These are phyloP conservation scores for Candida qinlingensis DNA, from an alignment of 805 yeast genomes.

Conservation along the genomic window DNA sequence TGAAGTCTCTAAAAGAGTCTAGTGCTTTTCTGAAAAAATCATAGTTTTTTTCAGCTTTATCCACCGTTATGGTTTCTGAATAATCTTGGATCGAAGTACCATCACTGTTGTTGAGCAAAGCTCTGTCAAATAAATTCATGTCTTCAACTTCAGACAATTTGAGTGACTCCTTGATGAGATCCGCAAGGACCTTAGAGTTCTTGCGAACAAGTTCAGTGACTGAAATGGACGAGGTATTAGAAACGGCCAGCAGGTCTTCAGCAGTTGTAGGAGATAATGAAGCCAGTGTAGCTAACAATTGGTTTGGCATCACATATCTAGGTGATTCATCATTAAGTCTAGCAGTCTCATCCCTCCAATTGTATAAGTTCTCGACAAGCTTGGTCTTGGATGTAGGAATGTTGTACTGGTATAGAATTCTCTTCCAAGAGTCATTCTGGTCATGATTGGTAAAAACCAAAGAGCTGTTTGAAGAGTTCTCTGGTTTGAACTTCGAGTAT, in stretches of 20 bases:
- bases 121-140: constrained; percentile 31
- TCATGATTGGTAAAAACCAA: constrained; percentile 46
- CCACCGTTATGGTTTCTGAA: constrained; percentile 6
- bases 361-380: constrained; percentile 54
- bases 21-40: constrained; percentile 1
- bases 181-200: constrained; percentile 52
- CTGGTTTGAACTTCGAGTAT: constrained; percentile 59
- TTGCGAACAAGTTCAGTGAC: constrained; percentile 53
- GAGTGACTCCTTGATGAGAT: constrained; percentile 38
- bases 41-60: constrained; percentile 11
- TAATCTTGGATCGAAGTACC: neutral
- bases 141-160: constrained; percentile 30
- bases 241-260: constrained; percentile 45
- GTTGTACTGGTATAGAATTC: constrained; percentile 58
- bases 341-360: constrained; percentile 83
- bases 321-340: constrained; percentile 78
- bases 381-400: constrained; percentile 49
- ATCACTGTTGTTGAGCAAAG: neutral
- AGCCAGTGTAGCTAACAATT: constrained; percentile 58
- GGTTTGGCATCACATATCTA: constrained; percentile 80
- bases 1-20: neutral
- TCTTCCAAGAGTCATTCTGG: constrained; percentile 61
- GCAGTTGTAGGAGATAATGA: constrained; percentile 53
- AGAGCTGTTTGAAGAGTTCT: constrained; percentile 16
- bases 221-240: constrained; percentile 25